phyloP scores from a whole-genome alignment of 306 rosid genomes.

The Boehmeria nivea region DNA sequence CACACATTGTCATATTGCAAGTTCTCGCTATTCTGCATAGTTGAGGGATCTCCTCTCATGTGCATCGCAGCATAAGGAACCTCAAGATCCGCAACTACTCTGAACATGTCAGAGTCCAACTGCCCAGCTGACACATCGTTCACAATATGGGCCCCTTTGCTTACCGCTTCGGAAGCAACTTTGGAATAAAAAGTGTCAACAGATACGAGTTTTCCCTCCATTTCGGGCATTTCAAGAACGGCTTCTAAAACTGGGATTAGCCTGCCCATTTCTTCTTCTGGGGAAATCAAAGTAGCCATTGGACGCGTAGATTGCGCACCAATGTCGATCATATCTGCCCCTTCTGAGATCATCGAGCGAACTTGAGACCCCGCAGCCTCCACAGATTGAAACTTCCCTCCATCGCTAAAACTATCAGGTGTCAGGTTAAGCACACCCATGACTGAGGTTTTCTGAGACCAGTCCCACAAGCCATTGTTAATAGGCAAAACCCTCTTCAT shows the following conservation, averaged over 20 bases:
- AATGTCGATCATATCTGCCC: constrained; percentile 86
- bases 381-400: constrained; percentile 62
- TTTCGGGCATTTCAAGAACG: constrained; percentile 58
- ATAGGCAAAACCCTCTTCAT: constrained; percentile 75
- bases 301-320: constrained; percentile 93
- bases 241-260: constrained; percentile 79
- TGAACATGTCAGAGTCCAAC: constrained; percentile 64
- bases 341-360: constrained; percentile 65
- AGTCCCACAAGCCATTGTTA: constrained; percentile 55
- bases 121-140: constrained; percentile 74
- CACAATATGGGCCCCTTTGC: constrained; percentile 75
- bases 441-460: constrained; percentile 60
- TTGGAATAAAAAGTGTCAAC: constrained; percentile 77
- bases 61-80: constrained; percentile 94
- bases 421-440: constrained; percentile 91
- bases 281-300: constrained; percentile 57
- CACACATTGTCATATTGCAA: constrained; percentile 66
- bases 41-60: constrained; percentile 85
- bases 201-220: constrained; percentile 68
- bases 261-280: constrained; percentile 66
- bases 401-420: constrained; percentile 94
- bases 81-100: constrained; percentile 68
- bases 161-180: constrained; percentile 81
- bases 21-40: constrained; percentile 70
- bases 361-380: constrained; percentile 68